phyloP scores from a whole-genome alignment of 805 yeast species.

The Lipomyces orientalis region DNA sequence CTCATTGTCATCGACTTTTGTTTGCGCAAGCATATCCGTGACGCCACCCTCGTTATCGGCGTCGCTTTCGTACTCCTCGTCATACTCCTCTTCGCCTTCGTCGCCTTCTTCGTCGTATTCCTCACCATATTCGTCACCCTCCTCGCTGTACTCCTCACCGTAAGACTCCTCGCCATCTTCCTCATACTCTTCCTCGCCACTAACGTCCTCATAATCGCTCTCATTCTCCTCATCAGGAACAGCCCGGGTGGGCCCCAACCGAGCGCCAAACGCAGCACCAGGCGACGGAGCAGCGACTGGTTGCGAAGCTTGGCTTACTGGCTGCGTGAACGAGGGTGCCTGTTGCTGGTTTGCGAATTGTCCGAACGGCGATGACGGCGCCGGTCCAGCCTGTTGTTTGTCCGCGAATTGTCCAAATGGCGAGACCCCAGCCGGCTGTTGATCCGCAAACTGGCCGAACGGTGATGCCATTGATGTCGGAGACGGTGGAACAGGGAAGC shows the following conservation, averaged over 20 bases:
- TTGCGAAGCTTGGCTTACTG: neutral
- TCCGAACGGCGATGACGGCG: conserved; percentile 11
- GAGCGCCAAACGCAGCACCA: conserved; percentile 18
- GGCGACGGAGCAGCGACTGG: neutral
- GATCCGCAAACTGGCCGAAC: conserved; percentile 25
- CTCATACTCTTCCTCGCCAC: conserved; percentile 20
- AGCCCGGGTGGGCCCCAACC: conserved; percentile 9
- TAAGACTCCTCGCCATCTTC: conserved; percentile 14
- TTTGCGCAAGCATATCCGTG: neutral
- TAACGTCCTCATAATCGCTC: conserved; percentile 13
- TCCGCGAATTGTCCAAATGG: conserved; percentile 24
- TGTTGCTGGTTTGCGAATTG: neutral
- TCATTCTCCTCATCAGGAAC: conserved; percentile 14
- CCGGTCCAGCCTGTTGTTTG: neutral
- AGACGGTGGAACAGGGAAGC: neutral
- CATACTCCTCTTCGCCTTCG: conserved; percentile 11
- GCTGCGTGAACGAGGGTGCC: neutral
- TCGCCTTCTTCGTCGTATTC: conserved; percentile 20
- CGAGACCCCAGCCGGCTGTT: conserved; percentile 15
- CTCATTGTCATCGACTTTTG: neutral
- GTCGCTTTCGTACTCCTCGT: neutral
- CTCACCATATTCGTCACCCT: conserved; percentile 17
- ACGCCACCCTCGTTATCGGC: neutral
- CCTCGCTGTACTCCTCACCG: conserved; percentile 7
- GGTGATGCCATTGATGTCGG: conserved; percentile 16